Conservation (phyloP, 208 protist species). For the Acanthamoeba polyphaga region DNA sequence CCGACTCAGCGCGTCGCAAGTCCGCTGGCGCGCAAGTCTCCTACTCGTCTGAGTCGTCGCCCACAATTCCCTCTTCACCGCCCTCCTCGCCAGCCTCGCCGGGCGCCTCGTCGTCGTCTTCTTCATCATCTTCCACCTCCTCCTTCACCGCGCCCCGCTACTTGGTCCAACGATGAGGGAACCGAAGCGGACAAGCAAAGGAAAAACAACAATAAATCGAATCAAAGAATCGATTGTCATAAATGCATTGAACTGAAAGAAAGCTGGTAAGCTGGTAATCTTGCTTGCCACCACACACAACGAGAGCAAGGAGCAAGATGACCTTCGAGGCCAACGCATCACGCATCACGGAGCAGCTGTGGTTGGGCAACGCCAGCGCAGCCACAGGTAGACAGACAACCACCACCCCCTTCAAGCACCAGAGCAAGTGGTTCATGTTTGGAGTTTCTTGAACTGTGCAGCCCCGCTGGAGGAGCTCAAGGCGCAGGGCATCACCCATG, state of each 20-base stretch:
- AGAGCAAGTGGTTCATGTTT: neutral
- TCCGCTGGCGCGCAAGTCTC: neutral
- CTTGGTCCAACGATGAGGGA: neutral
- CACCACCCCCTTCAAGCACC: neutral
- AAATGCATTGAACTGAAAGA: too few relatives aligned
- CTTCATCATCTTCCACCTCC: too few relatives aligned
- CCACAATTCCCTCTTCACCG: neutral
- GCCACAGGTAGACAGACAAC: neutral
- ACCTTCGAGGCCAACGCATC: neutral
- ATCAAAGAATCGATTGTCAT: too few relatives aligned
- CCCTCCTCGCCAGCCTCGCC: neutral
- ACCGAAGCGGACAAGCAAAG: too few relatives aligned
- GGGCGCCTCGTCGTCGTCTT: too few relatives aligned
- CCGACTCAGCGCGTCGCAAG: neutral
- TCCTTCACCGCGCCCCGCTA: neutral
- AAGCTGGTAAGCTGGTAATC: too few relatives aligned
- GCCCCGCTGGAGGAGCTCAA: slow-evolving; percentile 31
- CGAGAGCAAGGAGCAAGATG: neutral
- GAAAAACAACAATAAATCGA: too few relatives aligned
- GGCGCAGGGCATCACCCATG: slow-evolving; percentile 24
- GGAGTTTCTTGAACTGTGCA: neutral
- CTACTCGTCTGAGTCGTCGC: neutral
- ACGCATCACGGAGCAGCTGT: neutral
- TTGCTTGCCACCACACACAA: too few relatives aligned
- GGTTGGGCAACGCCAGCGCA: neutral